A percentile compares a stretch with the other conserved stretches of the same genome.
phyloP scores from a whole-genome alignment of 2,329 filamentous ascomycete species.

The Stachybotrys chartarum region DNA sequence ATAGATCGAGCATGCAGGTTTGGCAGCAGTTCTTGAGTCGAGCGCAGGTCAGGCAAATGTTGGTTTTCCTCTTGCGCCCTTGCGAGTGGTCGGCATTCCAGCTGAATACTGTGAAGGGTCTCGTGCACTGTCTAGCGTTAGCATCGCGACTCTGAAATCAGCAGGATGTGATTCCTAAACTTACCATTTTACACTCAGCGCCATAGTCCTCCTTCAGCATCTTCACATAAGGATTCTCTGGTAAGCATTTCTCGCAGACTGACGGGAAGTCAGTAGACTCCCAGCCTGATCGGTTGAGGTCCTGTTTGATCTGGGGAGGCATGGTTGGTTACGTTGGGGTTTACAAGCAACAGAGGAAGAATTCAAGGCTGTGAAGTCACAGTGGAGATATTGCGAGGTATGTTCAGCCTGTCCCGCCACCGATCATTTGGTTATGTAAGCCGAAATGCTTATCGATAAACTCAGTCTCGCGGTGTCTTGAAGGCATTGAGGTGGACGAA shows the following conservation, averaged over 20 bases:
- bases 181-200: slow-evolving; percentile 67
- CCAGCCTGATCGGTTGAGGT: slow-evolving; percentile 92
- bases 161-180: slow-evolving; percentile 5
- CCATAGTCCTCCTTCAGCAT: slow-evolving; percentile 98
- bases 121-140: slow-evolving; percentile 55
- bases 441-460: background rate
- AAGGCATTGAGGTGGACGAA: too few relatives aligned
- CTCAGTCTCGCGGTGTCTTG: too few relatives aligned
- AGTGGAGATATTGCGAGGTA: background rate
- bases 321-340: slow-evolving; percentile 33
- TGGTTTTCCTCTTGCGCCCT: slow-evolving; percentile 85
- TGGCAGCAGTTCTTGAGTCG: slow-evolving; percentile 98
- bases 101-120: slow-evolving; percentile 90
- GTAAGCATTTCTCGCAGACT: slow-evolving; percentile 86
- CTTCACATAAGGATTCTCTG: slow-evolving; percentile 95
- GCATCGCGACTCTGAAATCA: background rate
- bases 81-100: slow-evolving; percentile 89
- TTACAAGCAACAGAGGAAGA: background rate
- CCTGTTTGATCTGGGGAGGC: slow-evolving; percentile 91
- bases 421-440: background rate
- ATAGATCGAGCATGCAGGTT: slow-evolving; percentile 96
- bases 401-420: background rate
- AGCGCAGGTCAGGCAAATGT: slow-evolving; percentile 93
- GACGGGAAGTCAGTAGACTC: slow-evolving; percentile 88
- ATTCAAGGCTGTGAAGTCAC: background rate